Evolutionary conservation across 2,329 filamentous ascomycete species (phyloP).

Genomic region (Colletotrichum sp.): DNA sequence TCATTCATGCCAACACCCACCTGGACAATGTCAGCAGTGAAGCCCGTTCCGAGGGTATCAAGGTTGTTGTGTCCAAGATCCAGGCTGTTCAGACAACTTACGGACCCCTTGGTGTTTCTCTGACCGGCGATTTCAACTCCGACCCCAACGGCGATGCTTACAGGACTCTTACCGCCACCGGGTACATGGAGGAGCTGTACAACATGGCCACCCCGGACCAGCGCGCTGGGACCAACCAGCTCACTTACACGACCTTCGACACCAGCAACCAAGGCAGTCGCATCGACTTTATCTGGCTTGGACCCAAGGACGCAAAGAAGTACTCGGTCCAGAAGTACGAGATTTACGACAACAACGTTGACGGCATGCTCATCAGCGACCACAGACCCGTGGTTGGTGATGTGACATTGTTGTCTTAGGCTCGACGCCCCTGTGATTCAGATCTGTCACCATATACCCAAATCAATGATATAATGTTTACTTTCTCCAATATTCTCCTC

Average conservation of each 20-base stretch:
- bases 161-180: constrained; percentile 27
- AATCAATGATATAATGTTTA: neutral
- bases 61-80: constrained; percentile 44
- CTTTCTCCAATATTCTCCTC: neutral
- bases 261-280: constrained; percentile 47
- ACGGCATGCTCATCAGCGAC: constrained; percentile 63
- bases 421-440: neutral
- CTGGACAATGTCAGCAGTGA: constrained; percentile 52
- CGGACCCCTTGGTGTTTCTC: constrained; percentile 39
- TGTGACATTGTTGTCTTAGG: constrained; percentile 31
- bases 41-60: constrained; percentile 47
- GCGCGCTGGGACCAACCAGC: constrained; percentile 29
- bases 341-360: constrained; percentile 59
- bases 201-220: constrained; percentile 29
- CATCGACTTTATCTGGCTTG: constrained; percentile 72
- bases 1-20: constrained; percentile 58
- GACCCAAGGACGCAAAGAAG: constrained; percentile 33
- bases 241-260: constrained; percentile 70
- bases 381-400: constrained; percentile 72
- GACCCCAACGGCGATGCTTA: constrained; percentile 38
- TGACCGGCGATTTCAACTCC: constrained; percentile 59
- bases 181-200: constrained; percentile 38
- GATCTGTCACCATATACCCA: neutral
- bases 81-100: constrained; percentile 24
- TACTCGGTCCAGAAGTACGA: constrained; percentile 54